A percentile compares a stretch with the other conserved stretches of the same genome.
Conservation (phyloP, 2,329 filamentous ascomycete genomes). For the Colletotrichum noveboracense region DNA sequence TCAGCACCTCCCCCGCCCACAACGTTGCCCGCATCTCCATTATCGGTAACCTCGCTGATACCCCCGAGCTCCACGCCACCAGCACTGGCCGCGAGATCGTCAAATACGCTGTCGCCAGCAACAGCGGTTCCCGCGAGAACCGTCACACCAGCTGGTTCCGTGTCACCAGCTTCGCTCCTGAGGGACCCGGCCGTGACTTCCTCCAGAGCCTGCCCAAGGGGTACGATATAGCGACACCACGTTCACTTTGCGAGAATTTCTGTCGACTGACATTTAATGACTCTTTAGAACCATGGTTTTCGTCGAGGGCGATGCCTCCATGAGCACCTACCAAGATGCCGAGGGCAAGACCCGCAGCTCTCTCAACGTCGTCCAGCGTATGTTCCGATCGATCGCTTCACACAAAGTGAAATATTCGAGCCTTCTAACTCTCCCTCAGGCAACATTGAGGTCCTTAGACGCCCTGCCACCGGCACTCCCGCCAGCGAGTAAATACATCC, state of each 20-base stretch:
- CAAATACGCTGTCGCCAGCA: conserved; percentile 78
- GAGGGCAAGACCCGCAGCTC: conserved; percentile 71
- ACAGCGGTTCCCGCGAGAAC: conserved; percentile 70
- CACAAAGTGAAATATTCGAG: neutral
- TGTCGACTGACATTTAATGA: neutral
- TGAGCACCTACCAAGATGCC: conserved; percentile 69
- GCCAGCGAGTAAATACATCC: conserved; percentile 17
- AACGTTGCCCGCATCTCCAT: conserved; percentile 81
- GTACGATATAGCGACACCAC: conserved; percentile 58
- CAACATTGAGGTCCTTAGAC: conserved; percentile 50
- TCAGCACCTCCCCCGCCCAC: conserved; percentile 73
- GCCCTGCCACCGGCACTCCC: conserved; percentile 33
- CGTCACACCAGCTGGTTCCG: conserved; percentile 85
- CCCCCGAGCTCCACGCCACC: conserved; percentile 77
- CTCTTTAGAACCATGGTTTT: conserved; percentile 73
- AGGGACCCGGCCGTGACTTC: conserved; percentile 74
- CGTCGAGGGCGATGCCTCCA: conserved; percentile 81
- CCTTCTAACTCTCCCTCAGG: conserved; percentile 35
- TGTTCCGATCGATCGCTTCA: conserved; percentile 38
- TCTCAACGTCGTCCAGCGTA: conserved; percentile 83
- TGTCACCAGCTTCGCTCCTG: conserved; percentile 72
- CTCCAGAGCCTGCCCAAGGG: conserved; percentile 81
- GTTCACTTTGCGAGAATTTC: neutral
- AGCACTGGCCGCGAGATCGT: conserved; percentile 76
- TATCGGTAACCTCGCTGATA: conserved; percentile 81